These are phyloP conservation scores for Kockovaella imperatae DNA, from an alignment of 768 basidiomycete species.

Conservation along the genomic window DNA sequence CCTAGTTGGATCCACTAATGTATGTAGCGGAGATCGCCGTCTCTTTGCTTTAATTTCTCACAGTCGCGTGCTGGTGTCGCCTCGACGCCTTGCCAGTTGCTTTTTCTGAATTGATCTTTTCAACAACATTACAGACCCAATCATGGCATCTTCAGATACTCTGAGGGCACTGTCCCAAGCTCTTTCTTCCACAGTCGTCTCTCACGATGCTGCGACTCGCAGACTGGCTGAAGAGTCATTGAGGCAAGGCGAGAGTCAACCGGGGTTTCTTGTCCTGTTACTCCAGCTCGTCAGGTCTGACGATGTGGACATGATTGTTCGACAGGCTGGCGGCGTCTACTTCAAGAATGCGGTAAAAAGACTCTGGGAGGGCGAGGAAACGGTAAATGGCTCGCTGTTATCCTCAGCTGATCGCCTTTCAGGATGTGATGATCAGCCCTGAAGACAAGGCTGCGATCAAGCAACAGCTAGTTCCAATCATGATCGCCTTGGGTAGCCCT, in stretches of 20 bases:
- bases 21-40: no score
- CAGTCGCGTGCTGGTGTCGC: no score
- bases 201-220: slow-evolving; percentile 61
- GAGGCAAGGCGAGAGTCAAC: slow-evolving; percentile 57
- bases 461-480: slow-evolving; percentile 73
- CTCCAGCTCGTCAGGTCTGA: slow-evolving; percentile 67
- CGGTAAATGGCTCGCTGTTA: slow-evolving; percentile 44
- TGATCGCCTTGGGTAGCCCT: slow-evolving; percentile 73
- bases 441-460: slow-evolving; percentile 68
- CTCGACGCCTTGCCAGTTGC: background rate
- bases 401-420: background rate
- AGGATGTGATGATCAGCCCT: slow-evolving; percentile 50
- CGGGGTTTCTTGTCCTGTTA: slow-evolving; percentile 70
- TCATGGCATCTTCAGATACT: slow-evolving; percentile 26
- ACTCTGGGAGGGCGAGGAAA: slow-evolving; percentile 70
- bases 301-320: slow-evolving; percentile 52
- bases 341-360: slow-evolving; percentile 84
- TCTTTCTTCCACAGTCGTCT: slow-evolving; percentile 60
- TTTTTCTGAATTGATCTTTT: slow-evolving; percentile 22
- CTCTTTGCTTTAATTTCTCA: no score
- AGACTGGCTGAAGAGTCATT: slow-evolving; percentile 74
- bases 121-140: no score
- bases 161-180: slow-evolving; percentile 31
- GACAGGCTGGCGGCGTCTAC: slow-evolving; percentile 79
- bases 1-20: no score